Conservation (phyloP, 225 moss, liverwort and hornwort species). For the Asterella californica region DNA sequence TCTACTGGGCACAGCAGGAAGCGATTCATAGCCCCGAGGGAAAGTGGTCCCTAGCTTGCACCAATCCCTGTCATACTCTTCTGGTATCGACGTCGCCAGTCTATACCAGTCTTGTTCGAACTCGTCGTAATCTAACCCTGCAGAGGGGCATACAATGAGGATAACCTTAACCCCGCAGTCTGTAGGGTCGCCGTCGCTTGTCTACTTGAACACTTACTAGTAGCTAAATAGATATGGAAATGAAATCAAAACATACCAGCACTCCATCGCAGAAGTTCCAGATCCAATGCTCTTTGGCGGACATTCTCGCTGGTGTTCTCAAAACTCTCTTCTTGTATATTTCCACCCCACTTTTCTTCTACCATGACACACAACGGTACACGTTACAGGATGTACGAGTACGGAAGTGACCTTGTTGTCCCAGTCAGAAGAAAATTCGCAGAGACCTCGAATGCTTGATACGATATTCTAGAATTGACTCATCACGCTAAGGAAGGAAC, state of each 20-base stretch:
- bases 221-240: not conserved
- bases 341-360: not conserved
- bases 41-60: constrained; percentile 31
- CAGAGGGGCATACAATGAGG: not conserved
- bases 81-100: constrained; percentile 30
- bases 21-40: constrained; percentile 13
- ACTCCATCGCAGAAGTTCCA: constrained; percentile 40
- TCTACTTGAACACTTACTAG: not conserved
- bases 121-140: constrained; percentile 38
- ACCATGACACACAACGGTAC: not conserved
- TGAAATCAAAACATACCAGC: constrained; percentile 16
- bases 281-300: constrained; percentile 9
- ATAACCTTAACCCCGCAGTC: not conserved
- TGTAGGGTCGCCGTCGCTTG: too few relatives aligned
- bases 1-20: not conserved
- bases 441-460: too few relatives aligned
- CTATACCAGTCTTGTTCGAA: constrained; percentile 36
- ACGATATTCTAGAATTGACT: too few relatives aligned
- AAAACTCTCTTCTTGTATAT: not conserved
- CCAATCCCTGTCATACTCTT: constrained; percentile 34
- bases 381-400: too few relatives aligned
- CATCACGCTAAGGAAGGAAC: too few relatives aligned
- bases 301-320: not conserved
- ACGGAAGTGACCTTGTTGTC: too few relatives aligned
- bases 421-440: too few relatives aligned